Conservation (phyloP, 108 stramenopile genomes). For the Skeletonema grethae region DNA sequence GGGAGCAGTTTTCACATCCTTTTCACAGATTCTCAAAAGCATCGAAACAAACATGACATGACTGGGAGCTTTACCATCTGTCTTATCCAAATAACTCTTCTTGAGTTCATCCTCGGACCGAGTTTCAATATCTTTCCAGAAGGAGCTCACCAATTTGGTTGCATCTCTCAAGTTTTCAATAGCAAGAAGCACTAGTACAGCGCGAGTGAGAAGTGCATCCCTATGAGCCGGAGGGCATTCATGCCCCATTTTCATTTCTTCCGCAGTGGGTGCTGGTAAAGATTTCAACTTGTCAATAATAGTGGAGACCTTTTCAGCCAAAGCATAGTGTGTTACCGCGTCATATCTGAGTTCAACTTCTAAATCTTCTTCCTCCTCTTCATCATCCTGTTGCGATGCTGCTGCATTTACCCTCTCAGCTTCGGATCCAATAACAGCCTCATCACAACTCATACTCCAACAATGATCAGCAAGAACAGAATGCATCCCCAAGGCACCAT, state of each 20-base stretch:
- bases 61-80: slow-evolving; percentile 77
- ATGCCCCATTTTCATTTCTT: slow-evolving; percentile 67
- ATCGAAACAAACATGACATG: slow-evolving; percentile 78
- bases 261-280: slow-evolving; percentile 71
- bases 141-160: slow-evolving; percentile 51
- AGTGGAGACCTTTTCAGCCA: slow-evolving; percentile 68
- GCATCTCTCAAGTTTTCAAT: slow-evolving; percentile 85
- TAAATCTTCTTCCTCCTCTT: slow-evolving; percentile 62
- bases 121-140: slow-evolving; percentile 59
- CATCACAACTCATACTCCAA: slow-evolving; percentile 60
- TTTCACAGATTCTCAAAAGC: slow-evolving; percentile 80
- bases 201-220: slow-evolving; percentile 82
- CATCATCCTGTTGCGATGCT: slow-evolving; percentile 18
- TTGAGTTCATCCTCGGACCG: slow-evolving; percentile 62
- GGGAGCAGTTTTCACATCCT: slow-evolving; percentile 80
- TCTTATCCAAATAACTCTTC: slow-evolving; percentile 76
- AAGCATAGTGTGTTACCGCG: slow-evolving; percentile 74
- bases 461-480: slow-evolving; percentile 67
- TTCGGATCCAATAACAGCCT: slow-evolving; percentile 32
- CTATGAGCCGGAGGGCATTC: slow-evolving; percentile 75
- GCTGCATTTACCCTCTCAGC: slow-evolving; percentile 13
- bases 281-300: slow-evolving; percentile 70
- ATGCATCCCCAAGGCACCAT: slow-evolving; percentile 66
- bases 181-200: slow-evolving; percentile 67
- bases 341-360: slow-evolving; percentile 63